These are phyloP conservation scores for Nothophytophthora sp. DNA, from an alignment of 352 stramenopile genomes.

Conservation along the genomic window DNA sequence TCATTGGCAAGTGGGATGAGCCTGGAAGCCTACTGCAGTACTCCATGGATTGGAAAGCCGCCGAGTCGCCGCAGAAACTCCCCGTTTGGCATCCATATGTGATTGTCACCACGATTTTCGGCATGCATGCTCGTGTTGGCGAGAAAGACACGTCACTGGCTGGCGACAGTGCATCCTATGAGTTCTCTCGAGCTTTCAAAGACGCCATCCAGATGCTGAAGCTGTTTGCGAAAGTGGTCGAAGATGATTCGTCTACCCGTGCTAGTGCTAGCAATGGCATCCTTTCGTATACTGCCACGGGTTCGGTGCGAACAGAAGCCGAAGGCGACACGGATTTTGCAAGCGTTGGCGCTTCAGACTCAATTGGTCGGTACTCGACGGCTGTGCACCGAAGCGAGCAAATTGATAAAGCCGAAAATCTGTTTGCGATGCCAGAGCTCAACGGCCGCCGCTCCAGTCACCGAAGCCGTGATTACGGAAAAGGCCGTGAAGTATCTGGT, in stretches of 20 bases:
- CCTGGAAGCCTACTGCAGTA: conserved; percentile 64
- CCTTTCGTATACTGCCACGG: conserved; percentile 45
- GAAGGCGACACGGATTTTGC: conserved; percentile 11
- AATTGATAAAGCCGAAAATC: conserved; percentile 74
- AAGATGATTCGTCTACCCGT: conserved; percentile 60
- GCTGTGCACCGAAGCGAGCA: conserved; percentile 53
- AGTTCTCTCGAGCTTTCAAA: conserved; percentile 74
- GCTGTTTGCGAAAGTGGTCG: conserved; percentile 67
- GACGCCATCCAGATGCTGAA: conserved; percentile 88
- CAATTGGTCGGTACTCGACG: conserved; percentile 76
- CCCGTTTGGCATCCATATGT: conserved; percentile 87
- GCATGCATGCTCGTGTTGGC: conserved; percentile 81
- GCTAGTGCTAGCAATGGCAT: conserved; percentile 63
- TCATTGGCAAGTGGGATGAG: conserved; percentile 84
- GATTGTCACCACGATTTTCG: conserved; percentile 82
- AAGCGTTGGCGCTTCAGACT: conserved; percentile 29
- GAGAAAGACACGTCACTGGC: conserved; percentile 76
- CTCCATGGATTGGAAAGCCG: conserved; percentile 81
- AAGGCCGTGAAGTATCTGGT: conserved; percentile 2
- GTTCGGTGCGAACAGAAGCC: conserved; percentile 13
- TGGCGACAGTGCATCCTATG: conserved; percentile 55
- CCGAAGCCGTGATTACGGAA: conserved; percentile 13
- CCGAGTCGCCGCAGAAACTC: conserved; percentile 68
- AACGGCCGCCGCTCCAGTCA: conserved; percentile 6
- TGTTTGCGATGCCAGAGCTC: conserved; percentile 45